Base-by-base conservation (phyloP, 2,329 filamentous ascomycete genomes). In the Aspergillus eucalypticola region DNA sequence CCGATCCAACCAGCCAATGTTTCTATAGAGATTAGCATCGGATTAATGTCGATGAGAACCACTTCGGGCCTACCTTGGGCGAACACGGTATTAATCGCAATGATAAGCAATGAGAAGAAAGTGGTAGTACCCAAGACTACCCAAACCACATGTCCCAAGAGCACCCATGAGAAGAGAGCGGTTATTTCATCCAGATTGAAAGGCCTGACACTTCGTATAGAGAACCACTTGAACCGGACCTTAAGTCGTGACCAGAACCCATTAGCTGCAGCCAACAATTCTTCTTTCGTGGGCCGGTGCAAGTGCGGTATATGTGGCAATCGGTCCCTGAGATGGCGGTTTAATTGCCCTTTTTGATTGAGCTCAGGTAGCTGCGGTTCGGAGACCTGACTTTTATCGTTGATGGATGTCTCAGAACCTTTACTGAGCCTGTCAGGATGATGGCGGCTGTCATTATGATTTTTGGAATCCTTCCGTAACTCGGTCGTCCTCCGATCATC, bases 131-230 rank as follows among this genome's bases (percentile, higher is more conserved):
- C 95, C 29, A 98, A 84, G n/a, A 98, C 84, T 67, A 99, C 86
- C 95, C 95, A 99, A 10, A 96, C 85, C 8, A 99, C 82, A 76
- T 99, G 95, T 0, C 94, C 95, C 56, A 97, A 83, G 63, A 98
- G 84, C 64, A 99, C 90, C 94, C 94, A 98, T 2, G 95, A 98
- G 56, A 92, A 87, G 64, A 99, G 94, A 3, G 95, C 95, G 49
- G 92, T 91, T 82, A 96, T 97, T 78, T 99, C 95, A 75, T 99
- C 95, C 21, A 89, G 86, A 75, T 96, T 99, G 86, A 95, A 99
- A 0, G 95, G 95, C 39, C 95, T 85, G 75, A 90, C 91, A 73
- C 93, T 96, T 72, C 93, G 84, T 69, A 99, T 99, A 2, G 95
- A 96, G 69, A 95, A 89, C 95, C 95, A 99, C 77, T 99, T 99